phyloP scores from a whole-genome alignment of 768 basidiomycete genomes.

The Rhodotorula paludigena region DNA sequence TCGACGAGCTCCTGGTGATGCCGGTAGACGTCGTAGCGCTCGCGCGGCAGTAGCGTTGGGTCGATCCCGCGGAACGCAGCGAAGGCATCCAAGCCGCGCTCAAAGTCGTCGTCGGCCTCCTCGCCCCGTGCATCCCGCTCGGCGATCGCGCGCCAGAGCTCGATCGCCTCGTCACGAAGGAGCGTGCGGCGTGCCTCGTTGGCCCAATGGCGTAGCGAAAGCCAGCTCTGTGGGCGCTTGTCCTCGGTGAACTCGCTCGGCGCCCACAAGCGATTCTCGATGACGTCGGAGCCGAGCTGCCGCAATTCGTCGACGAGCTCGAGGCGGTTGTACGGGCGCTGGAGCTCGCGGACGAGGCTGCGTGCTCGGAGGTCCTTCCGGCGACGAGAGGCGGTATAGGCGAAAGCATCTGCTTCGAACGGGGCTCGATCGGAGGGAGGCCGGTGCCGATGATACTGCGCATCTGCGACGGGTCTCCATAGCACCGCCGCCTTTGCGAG shows the following conservation, averaged over 20 bases:
- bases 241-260: background rate
- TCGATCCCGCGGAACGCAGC: constrained; percentile 28
- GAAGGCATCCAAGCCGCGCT: constrained; percentile 24
- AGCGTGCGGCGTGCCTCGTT: constrained; percentile 1
- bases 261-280: background rate
- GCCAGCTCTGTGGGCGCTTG: background rate
- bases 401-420: background rate
- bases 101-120: constrained; percentile 18
- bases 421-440: background rate
- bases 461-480: constrained; percentile 6
- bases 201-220: constrained; percentile 15
- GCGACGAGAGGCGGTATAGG: background rate
- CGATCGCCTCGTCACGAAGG: constrained; percentile 19
- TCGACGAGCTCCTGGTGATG: background rate
- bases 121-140: background rate
- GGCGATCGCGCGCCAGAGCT: constrained; percentile 12
- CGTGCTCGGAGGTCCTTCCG: background rate
- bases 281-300: constrained; percentile 13
- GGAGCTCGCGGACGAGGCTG: background rate
- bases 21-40: constrained; percentile 3
- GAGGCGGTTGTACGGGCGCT: constrained; percentile 6
- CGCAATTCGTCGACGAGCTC: constrained; percentile 1
- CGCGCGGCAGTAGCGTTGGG: background rate
- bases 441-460: background rate
- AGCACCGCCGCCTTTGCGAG: background rate